Conservation (phyloP, 2,329 filamentous ascomycete species). For the Paracoccidioides lutzii region DNA sequence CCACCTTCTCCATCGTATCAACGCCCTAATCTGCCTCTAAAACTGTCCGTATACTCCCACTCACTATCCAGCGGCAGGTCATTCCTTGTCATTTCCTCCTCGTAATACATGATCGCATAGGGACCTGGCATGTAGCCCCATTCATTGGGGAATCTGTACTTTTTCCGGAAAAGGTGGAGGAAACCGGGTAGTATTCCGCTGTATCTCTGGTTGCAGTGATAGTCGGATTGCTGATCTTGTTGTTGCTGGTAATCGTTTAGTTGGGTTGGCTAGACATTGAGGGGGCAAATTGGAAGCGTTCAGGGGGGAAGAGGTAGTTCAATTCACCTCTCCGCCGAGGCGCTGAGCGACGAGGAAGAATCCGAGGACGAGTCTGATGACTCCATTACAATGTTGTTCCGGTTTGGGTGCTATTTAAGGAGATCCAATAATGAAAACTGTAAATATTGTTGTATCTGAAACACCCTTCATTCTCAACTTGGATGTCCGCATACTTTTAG, state of each 20-base stretch:
- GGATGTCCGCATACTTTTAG: not conserved
- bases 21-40: not conserved
- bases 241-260: not conserved
- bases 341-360: too few relatives aligned
- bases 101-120: not conserved
- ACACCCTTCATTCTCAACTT: not conserved
- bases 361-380: not conserved
- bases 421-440: not conserved
- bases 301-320: not conserved
- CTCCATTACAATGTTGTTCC: not conserved
- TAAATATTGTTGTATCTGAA: not conserved
- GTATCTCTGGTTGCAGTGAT: not conserved
- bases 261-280: not conserved
- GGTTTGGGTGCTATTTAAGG: too few relatives aligned
- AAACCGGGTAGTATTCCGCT: not conserved
- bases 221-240: not conserved
- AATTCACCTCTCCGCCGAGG: too few relatives aligned
- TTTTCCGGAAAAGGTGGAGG: not conserved
- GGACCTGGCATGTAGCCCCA: not conserved
- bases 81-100: not conserved
- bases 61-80: slow-evolving; percentile 1
- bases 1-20: not conserved
- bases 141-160: not conserved
- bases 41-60: slow-evolving; percentile 4
- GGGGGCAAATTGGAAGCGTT: not conserved